phyloP scores from a whole-genome alignment of 352 stramenopile species.

The Phytophthora cryptogea region DNA sequence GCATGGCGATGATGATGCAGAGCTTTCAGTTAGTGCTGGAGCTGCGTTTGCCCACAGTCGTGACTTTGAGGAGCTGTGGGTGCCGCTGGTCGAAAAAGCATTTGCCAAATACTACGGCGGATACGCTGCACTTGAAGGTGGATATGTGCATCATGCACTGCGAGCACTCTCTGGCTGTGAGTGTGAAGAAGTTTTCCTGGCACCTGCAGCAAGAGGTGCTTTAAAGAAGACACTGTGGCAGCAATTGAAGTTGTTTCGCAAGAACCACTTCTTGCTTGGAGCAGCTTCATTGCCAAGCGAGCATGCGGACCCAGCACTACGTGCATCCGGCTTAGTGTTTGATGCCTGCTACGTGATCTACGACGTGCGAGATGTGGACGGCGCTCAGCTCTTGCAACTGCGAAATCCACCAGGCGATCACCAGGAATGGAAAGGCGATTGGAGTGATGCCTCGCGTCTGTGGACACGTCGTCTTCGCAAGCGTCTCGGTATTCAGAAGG shows the following conservation, averaged over 20 bases:
- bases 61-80: slow-evolving; percentile 92
- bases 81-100: slow-evolving; percentile 92
- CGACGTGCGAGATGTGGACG: slow-evolving; percentile 86
- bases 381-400: slow-evolving; percentile 87
- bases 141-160: slow-evolving; percentile 92
- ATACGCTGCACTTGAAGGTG: slow-evolving; percentile 83
- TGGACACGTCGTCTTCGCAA: slow-evolving; percentile 91
- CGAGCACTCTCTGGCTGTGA: slow-evolving; percentile 86
- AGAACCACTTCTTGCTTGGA: slow-evolving; percentile 92
- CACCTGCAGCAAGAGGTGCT: slow-evolving; percentile 76
- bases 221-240: slow-evolving; percentile 92
- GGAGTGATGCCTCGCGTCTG: slow-evolving; percentile 89
- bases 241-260: slow-evolving; percentile 80
- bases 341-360: slow-evolving; percentile 92
- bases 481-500: slow-evolving; percentile 60
- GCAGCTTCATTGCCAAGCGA: slow-evolving; percentile 86
- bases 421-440: slow-evolving; percentile 93
- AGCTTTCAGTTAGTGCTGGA: slow-evolving; percentile 55
- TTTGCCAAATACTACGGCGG: slow-evolving; percentile 93
- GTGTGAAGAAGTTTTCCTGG: slow-evolving; percentile 90
- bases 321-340: slow-evolving; percentile 91
- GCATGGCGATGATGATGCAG: slow-evolving; percentile 11
- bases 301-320: slow-evolving; percentile 86
- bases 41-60: slow-evolving; percentile 88
- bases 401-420: slow-evolving; percentile 93